Conservation (phyloP, 257 asterid species). For the Primulina tabacum region DNA sequence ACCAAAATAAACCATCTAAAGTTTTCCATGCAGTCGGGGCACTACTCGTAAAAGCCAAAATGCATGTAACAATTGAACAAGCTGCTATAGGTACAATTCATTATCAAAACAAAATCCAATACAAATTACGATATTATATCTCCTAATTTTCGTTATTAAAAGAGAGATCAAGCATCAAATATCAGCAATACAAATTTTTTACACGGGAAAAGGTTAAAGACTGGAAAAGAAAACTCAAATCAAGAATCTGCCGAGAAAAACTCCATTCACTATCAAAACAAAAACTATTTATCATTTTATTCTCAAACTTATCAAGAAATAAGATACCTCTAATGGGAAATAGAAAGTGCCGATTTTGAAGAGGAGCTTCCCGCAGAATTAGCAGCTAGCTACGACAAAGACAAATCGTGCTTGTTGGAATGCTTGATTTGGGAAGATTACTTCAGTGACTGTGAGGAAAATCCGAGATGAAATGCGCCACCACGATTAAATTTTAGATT, state of each 20-base stretch:
- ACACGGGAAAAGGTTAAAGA: not conserved
- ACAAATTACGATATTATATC: too few species aligned
- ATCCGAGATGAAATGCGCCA: too few species aligned
- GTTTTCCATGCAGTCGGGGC: slow-evolving; percentile 41
- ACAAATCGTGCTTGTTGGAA: not conserved
- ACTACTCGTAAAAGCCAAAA: slow-evolving; percentile 32
- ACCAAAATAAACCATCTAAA: slow-evolving; percentile 59
- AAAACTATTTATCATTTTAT: not conserved
- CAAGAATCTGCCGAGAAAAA: not conserved
- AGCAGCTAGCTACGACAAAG: slow-evolving; percentile 6
- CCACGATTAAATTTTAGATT: too few species aligned
- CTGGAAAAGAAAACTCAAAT: not conserved
- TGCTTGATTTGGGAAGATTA: too few species aligned
- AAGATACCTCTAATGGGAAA: slow-evolving; percentile 33
- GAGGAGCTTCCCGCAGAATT: slow-evolving; percentile 5
- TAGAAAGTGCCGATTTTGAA: slow-evolving; percentile 22
- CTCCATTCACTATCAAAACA: not conserved
- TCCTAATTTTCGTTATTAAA: not conserved
- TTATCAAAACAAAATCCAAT: too few species aligned
- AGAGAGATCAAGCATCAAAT: not conserved
- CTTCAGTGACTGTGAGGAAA: too few species aligned
- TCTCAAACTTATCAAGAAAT: slow-evolving; percentile 13
- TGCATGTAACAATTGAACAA: slow-evolving; percentile 39
- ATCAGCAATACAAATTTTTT: too few species aligned
- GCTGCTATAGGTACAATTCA: slow-evolving; percentile 27